Evolutionary conservation across 2,329 filamentous ascomycete genomes (phyloP), one percentile per base, ranked within the genome.

Genomic region (Calonectria pseudoreteaudii): DNA sequence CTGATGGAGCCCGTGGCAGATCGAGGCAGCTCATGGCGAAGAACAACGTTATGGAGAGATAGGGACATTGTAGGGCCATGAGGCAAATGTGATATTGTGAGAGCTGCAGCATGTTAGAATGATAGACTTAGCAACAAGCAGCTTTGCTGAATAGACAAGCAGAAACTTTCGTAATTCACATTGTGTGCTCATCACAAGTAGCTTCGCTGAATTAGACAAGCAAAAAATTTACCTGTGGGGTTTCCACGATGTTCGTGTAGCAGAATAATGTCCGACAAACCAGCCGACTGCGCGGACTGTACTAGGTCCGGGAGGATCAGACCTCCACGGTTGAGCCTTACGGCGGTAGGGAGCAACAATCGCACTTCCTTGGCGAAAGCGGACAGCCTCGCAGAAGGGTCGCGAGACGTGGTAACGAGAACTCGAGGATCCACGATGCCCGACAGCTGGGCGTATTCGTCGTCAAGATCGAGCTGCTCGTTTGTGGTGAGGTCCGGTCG

Each of bases 191-290:
- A n/a, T n/a, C n/a, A n/a, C n/a, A n/a, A n/a, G n/a, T n/a, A n/a
- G n/a, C n/a, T n/a, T n/a, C n/a, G n/a, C n/a, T n/a, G n/a, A n/a
- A 31, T 31, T 31, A 31, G 30, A 36, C 7, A 13, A 36, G 34
- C 38, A 18, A 7, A 14, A 18, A 41, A 41, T 14, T 14, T 41
- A 41, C 38, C 38, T 18, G 96, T 98, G 0, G 97, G 97, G 1
- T 94, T 96, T 80, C 96, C 96, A 82, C 97, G 91, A 84, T 98
- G 96, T 82, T 98, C 97, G 83, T 98, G 96, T 1, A 98, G 90
- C 2, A 98, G 88, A 26, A 98, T 88, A 77, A 99, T 90, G 81
- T 99, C 97, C 58, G 92, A 94, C 28, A 98, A 88, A 2, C 94
- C 94, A 18, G 94, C 93, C 53, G 93, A 90, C 81, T 96, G 93